Evolutionary conservation across 2,329 filamentous ascomycete species (phyloP).

Genomic region (Trichoderma atroviride): DNA sequence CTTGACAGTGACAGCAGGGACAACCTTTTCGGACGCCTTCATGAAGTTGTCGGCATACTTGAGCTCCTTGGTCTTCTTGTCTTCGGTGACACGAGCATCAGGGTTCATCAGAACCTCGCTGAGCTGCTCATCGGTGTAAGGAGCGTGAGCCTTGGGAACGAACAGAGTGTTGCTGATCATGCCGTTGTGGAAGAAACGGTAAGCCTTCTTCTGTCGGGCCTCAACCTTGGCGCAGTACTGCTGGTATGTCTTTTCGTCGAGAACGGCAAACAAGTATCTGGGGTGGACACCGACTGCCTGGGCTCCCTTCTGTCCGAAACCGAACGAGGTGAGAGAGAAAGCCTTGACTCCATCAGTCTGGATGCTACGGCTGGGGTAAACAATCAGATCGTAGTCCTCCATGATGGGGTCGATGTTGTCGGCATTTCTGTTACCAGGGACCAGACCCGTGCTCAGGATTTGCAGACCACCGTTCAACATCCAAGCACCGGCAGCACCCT

Average conservation of each 20-base stretch:
- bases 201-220: slow-evolving; percentile 95
- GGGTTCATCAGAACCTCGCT: slow-evolving; percentile 91
- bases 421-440: slow-evolving; percentile 96
- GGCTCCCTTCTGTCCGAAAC: slow-evolving; percentile 98
- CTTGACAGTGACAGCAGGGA: slow-evolving; percentile 53
- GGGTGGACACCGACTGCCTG: slow-evolving; percentile 97
- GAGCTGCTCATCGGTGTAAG: slow-evolving; percentile 87
- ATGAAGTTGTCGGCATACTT: slow-evolving; percentile 72
- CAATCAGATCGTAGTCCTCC: slow-evolving; percentile 97
- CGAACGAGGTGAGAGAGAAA: slow-evolving; percentile 98
- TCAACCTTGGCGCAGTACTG: slow-evolving; percentile 87
- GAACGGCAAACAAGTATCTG: slow-evolving; percentile 91
- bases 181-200: slow-evolving; percentile 97
- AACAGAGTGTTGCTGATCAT: slow-evolving; percentile 98
- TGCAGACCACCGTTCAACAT: slow-evolving; percentile 99
- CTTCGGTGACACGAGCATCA: slow-evolving; percentile 77
- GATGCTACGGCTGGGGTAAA: slow-evolving; percentile 92
- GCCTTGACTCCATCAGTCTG: slow-evolving; percentile 98
- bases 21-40: slow-evolving; percentile 62
- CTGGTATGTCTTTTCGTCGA: slow-evolving; percentile 81
- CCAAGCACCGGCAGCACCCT: slow-evolving; percentile 98
- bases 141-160: slow-evolving; percentile 88
- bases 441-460: slow-evolving; percentile 88
- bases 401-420: slow-evolving; percentile 96
- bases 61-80: slow-evolving; percentile 84